Base-by-base conservation (phyloP, 2,329 filamentous ascomycete genomes). In the Stagonosporopsis cucurbitacearum region DNA sequence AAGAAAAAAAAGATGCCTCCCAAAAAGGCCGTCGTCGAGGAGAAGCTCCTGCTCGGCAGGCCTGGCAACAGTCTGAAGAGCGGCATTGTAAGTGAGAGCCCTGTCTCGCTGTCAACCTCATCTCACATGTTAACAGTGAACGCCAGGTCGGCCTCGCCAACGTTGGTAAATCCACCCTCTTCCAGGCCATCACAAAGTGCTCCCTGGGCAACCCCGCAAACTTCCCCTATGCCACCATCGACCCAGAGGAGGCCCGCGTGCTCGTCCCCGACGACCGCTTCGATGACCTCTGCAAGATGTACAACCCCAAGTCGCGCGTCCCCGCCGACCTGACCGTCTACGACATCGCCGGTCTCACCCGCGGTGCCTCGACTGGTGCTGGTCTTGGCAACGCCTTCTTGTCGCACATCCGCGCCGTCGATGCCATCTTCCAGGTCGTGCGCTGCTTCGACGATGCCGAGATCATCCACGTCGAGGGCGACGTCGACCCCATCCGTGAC, bases 141-240 rank as follows among this genome's bases (percentile, higher is more conserved):
- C 70, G 73, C 60, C 77, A 96, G 92, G 92, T 99, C 79, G 95
- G 95, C 81, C 88, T 99, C 73, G 95, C 95, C 79, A 99, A 99
- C 80, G 96, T 99, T 70, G 95, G 95, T 79, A 99, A 99, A 84
- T 99, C 95, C 66, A 99, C 96, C 30, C 88, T 99, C 72, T 99
- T 99, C 87, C 96, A 99, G 84, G 92, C 95, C 76, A 97, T 99
- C 80, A 99, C 95, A 76, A 98, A 97, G 84, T 96, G 90, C 80
- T 87, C 88, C 65, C 88, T 99, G 73, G 95, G 96, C 81, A 99
- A 98, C 83, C 96, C 96, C 71, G 95, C 95, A 82, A 99, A 99
- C 82, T 99, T 98, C 77, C 95, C 95, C 52, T 99, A 96, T 83
- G 95, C 95, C 75, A 99, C 95, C 72, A 99, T 99, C 79, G 93